Conservation (phyloP, 805 yeast genomes). For the Kuraishia capsulata region DNA sequence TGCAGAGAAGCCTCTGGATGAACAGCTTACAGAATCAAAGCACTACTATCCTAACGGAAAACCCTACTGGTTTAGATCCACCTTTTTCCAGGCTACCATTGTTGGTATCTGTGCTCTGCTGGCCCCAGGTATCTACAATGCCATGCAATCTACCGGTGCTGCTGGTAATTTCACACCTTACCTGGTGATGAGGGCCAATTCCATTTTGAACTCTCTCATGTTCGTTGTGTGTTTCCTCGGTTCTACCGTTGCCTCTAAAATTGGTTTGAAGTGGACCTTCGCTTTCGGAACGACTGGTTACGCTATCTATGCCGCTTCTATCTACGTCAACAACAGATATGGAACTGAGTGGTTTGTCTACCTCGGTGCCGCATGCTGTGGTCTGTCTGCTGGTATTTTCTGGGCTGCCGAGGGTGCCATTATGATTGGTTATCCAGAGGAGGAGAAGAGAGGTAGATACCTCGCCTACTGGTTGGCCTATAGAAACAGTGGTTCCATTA, state of each 20-base stretch:
- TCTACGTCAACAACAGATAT: not conserved
- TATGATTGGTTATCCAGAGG: not conserved
- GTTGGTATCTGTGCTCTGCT: not conserved
- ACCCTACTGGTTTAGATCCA: not conserved
- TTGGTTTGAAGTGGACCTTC: not conserved
- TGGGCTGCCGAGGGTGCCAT: slow-evolving; percentile 1
- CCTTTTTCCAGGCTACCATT: not conserved
- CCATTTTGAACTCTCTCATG: not conserved
- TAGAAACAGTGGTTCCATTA: not conserved
- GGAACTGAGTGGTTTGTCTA: not conserved
- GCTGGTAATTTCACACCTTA: not conserved
- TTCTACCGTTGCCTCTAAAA: not conserved
- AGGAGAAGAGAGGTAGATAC: not conserved
- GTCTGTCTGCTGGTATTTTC: not conserved
- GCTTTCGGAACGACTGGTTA: not conserved
- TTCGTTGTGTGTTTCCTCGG: not conserved
- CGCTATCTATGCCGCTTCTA: not conserved
- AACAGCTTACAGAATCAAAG: not conserved
- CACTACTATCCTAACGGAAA: not conserved
- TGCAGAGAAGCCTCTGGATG: too few species aligned
- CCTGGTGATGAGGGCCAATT: not conserved
- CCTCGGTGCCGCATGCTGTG: not conserved
- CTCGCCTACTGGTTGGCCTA: not conserved
- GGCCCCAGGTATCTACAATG: not conserved
- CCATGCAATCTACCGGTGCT: not conserved